A percentile compares a stretch with the other conserved stretches of the same genome.
These are phyloP conservation scores for Physcia stellaris DNA, from an alignment of 495 filamentous ascomycete species.

Conservation along the genomic window DNA sequence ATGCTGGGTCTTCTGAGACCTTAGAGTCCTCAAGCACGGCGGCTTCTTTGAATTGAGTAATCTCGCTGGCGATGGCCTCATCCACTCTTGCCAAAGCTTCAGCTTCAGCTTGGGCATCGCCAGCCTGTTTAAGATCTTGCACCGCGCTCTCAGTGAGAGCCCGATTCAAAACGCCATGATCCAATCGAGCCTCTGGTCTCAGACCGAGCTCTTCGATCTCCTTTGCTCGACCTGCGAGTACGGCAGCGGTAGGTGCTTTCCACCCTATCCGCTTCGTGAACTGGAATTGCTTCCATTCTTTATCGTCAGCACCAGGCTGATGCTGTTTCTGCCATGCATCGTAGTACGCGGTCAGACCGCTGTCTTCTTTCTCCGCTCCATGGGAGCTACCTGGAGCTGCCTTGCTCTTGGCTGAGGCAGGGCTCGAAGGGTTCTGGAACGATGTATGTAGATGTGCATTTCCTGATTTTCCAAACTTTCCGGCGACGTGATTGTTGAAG, in stretches of 20 bases:
- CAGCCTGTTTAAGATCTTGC: conserved; percentile 46
- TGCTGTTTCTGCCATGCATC: conserved; percentile 74
- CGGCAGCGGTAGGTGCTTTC: conserved; percentile 47
- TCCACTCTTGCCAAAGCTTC: conserved; percentile 44
- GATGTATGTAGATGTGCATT: conserved; percentile 60
- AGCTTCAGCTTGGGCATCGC: conserved; percentile 35
- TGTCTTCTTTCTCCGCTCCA: conserved; percentile 29
- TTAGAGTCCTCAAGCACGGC: too few relatives aligned
- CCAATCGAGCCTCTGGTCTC: conserved; percentile 5
- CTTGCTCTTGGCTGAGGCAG: conserved; percentile 27
- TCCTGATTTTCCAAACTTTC: conserved; percentile 44
- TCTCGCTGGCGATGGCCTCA: too few relatives aligned
- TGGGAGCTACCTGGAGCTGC: conserved; percentile 15
- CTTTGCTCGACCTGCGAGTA: conserved; percentile 34
- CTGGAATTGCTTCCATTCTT: conserved; percentile 85
- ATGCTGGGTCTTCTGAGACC: too few relatives aligned
- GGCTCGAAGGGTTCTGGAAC: conserved; percentile 46
- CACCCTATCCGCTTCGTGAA: conserved; percentile 76
- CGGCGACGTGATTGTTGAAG: conserved; percentile 34
- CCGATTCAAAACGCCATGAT: conserved; percentile 21
- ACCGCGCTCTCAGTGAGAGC: conserved; percentile 35
- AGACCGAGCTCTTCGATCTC: conserved; percentile 17
- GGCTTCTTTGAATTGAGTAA: too few relatives aligned
- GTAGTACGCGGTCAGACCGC: conserved; percentile 71
- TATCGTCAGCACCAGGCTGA: conserved; percentile 48